Evolutionary conservation across 2,329 filamentous ascomycete genomes (phyloP).

Genomic region (Ophiostoma populinum): DNA sequence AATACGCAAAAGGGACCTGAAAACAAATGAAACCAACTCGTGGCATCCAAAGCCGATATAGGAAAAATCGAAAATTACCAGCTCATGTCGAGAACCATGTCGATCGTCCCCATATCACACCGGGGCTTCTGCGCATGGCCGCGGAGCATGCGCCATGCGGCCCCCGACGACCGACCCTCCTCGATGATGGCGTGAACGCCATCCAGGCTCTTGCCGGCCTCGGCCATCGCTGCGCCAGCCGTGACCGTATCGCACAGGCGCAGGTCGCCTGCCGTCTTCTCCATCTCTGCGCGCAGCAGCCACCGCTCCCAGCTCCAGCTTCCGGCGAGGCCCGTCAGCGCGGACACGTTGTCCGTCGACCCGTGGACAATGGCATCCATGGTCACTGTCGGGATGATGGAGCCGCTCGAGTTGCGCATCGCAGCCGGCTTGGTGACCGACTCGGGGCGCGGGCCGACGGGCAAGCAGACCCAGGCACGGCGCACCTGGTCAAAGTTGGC

Average conservation of each 20-base stretch:
- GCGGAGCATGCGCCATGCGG: slow-evolving; percentile 42
- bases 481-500: slow-evolving; percentile 68
- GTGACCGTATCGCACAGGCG: slow-evolving; percentile 35
- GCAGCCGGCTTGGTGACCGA: slow-evolving; percentile 22
- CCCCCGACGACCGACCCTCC: slow-evolving; percentile 41
- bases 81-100: slow-evolving; percentile 15
- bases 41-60: not conserved
- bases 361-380: slow-evolving; percentile 49
- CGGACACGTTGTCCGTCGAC: slow-evolving; percentile 53
- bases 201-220: slow-evolving; percentile 42
- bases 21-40: not conserved
- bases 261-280: slow-evolving; percentile 55
- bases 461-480: slow-evolving; percentile 76
- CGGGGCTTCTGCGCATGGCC: slow-evolving; percentile 48
- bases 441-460: slow-evolving; percentile 44
- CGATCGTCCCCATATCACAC: slow-evolving; percentile 21
- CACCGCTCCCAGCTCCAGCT: slow-evolving; percentile 93
- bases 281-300: slow-evolving; percentile 74
- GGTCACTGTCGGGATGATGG: slow-evolving; percentile 28
- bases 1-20: not conserved
- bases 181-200: slow-evolving; percentile 44
- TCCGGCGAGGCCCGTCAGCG: slow-evolving; percentile 65
- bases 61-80: not conserved
- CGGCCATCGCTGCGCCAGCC: slow-evolving; percentile 30
- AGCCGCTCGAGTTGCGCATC: slow-evolving; percentile 17